These are phyloP conservation scores for Cadophora malorum DNA, from an alignment of 2,329 filamentous ascomycete species.

Conservation along the genomic window DNA sequence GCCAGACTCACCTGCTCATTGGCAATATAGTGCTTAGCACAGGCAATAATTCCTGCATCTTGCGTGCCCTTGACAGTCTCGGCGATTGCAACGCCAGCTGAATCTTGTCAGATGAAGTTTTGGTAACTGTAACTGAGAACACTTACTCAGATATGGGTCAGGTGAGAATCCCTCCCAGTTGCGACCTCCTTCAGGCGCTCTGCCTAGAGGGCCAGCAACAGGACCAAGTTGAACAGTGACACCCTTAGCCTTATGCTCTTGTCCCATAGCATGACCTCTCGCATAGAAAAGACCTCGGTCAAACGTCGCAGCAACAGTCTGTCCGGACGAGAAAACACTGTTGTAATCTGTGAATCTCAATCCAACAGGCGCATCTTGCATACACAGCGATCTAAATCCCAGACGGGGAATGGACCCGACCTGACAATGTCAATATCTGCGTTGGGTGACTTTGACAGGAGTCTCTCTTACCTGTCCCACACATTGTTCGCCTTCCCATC, in stretches of 20 bases:
- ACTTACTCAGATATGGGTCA: constrained; percentile 75
- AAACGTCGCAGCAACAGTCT: constrained; percentile 74
- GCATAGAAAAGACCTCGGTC: constrained; percentile 65
- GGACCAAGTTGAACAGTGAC: constrained; percentile 75
- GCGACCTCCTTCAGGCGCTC: constrained; percentile 71
- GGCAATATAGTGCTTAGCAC: constrained; percentile 74
- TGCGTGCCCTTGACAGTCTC: constrained; percentile 83
- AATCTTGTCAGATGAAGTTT: constrained; percentile 51
- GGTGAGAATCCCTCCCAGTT: constrained; percentile 73
- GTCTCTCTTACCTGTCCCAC: constrained; percentile 39
- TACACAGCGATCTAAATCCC: constrained; percentile 44
- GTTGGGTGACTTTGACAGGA: neutral
- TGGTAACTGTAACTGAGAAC: neutral
- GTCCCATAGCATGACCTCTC: constrained; percentile 55
- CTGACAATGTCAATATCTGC: constrained; percentile 30
- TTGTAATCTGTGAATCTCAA: constrained; percentile 65
- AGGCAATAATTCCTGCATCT: constrained; percentile 80
- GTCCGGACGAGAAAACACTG: constrained; percentile 73
- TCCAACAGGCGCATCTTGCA: constrained; percentile 45
- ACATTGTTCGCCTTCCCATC: constrained; percentile 40
- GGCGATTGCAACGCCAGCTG: constrained; percentile 75
- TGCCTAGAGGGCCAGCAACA: constrained; percentile 75
- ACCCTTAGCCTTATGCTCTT: constrained; percentile 77
- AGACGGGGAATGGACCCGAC: constrained; percentile 43
- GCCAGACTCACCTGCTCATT: constrained; percentile 71